phyloP scores from a whole-genome alignment of 345 rosid species.

The Gossypium thurberi region DNA sequence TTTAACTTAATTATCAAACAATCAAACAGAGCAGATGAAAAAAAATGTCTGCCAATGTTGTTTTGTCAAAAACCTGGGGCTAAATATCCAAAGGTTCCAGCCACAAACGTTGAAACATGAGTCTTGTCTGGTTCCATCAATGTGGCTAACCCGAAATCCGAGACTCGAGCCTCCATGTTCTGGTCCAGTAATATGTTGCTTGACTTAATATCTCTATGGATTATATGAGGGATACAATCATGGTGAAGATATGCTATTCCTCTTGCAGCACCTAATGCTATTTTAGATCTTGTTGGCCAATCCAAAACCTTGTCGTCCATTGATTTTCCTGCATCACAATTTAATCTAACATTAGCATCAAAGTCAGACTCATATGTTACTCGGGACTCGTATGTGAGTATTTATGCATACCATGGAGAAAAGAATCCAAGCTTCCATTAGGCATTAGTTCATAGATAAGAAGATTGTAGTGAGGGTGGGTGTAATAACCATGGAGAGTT shows the following conservation, averaged over 20 bases:
- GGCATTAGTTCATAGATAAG: conserved; percentile 86
- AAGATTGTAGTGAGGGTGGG: conserved; percentile 55
- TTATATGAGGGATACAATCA: conserved; percentile 85
- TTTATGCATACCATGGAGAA: conserved; percentile 42
- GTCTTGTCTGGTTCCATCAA: conserved; percentile 78
- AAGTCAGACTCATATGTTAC: background rate
- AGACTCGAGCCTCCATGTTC: conserved; percentile 75
- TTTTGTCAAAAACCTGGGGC: conserved; percentile 51
- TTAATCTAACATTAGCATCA: background rate
- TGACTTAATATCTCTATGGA: conserved; percentile 81
- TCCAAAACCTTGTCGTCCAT: conserved; percentile 35
- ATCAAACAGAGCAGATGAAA: background rate
- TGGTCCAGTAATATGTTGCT: conserved; percentile 78
- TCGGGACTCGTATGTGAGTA: background rate
- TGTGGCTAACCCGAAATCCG: conserved; percentile 82
- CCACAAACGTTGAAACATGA: conserved; percentile 73
- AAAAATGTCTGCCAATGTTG: background rate
- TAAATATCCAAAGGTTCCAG: conserved; percentile 84
- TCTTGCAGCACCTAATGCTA: conserved; percentile 82
- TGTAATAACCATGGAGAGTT: conserved; percentile 72
- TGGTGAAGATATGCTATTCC: conserved; percentile 85
- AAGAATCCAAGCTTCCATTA: conserved; percentile 63
- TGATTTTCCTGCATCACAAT: conserved; percentile 38
- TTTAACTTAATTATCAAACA: background rate
- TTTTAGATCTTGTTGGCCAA: conserved; percentile 54